Percentiles rank a stretch among this genome's conserved stretches.
Evolutionary conservation across 176 grass and related monocot genomes (phyloP).

Genomic region (Aegilops bicornis): DNA sequence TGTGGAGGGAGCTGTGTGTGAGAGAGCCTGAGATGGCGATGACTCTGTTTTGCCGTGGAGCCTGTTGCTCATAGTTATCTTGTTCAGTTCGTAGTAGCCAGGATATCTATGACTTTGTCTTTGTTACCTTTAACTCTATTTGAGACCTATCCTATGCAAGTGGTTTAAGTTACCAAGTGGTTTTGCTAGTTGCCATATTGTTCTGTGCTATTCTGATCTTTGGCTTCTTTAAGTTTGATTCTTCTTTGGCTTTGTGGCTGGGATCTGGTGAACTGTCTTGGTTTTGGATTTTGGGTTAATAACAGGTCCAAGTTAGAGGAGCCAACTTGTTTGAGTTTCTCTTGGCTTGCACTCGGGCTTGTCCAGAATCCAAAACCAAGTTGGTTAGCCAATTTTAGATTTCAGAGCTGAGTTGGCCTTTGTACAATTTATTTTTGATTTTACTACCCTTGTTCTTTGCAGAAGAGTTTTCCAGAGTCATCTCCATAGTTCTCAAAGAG

Average conservation of each 20-base stretch:
- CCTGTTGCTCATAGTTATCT: neutral
- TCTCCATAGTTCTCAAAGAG: no score
- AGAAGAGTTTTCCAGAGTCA: no score
- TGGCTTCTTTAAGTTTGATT: neutral
- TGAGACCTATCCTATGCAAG: constrained; percentile 7
- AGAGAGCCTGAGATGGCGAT: neutral
- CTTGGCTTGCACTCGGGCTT: neutral
- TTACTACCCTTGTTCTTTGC: no score
- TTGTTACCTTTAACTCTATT: constrained; percentile 15
- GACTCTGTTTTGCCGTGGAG: neutral
- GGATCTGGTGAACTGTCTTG: neutral
- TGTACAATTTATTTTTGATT: neutral
- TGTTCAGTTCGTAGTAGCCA: constrained; percentile 20
- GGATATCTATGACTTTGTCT: constrained; percentile 25
- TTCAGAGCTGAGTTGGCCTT: neutral
- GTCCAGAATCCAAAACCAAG: neutral
- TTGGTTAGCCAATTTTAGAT: neutral
- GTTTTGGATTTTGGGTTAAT: neutral
- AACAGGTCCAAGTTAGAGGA: neutral
- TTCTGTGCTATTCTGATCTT: constrained; percentile 9
- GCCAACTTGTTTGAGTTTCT: neutral
- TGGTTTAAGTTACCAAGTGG: neutral
- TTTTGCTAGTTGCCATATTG: neutral
- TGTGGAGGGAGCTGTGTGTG: neutral
- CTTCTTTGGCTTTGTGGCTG: neutral